Evolutionary conservation across 208 protist species (phyloP).

Genomic region (Trypanosoma melophagium): DNA sequence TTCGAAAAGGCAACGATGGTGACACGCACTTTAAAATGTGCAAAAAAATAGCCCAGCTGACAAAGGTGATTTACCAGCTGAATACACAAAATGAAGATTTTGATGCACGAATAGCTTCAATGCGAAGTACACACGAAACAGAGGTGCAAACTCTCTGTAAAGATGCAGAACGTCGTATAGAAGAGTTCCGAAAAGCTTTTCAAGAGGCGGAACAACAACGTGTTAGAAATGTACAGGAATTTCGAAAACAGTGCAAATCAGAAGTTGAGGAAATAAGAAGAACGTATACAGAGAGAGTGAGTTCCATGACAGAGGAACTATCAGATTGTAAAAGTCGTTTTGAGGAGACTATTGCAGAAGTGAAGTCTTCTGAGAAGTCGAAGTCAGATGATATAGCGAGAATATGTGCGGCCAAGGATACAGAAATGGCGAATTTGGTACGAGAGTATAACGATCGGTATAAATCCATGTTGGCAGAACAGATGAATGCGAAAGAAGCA

Average conservation of each 20-base stretch:
- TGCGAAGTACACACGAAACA: slow-evolving; percentile 66
- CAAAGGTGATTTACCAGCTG: slow-evolving; percentile 96
- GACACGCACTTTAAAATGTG: slow-evolving; percentile 94
- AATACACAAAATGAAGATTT: slow-evolving; percentile 95
- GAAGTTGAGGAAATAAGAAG: slow-evolving; percentile 45
- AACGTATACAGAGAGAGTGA: slow-evolving; percentile 39
- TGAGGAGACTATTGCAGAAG: slow-evolving; percentile 37
- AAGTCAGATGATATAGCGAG: slow-evolving; percentile 40
- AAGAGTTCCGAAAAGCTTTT: slow-evolving; percentile 33
- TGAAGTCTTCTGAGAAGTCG: slow-evolving; percentile 14
- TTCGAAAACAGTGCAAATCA: slow-evolving; percentile 31
- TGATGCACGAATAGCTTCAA: slow-evolving; percentile 72
- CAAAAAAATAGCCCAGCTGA: slow-evolving; percentile 98
- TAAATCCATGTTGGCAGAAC: slow-evolving; percentile 90
- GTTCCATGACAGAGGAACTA: slow-evolving; percentile 39
- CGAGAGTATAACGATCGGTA: slow-evolving; percentile 92
- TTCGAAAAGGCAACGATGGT: slow-evolving; percentile 30
- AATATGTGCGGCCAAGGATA: slow-evolving; percentile 51
- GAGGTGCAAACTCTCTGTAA: slow-evolving; percentile 83
- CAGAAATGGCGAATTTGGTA: slow-evolving; percentile 72
- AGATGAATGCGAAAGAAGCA: slow-evolving; percentile 80
- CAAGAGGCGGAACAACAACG: slow-evolving; percentile 27
- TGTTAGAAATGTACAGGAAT: slow-evolving; percentile 20
- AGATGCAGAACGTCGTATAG: slow-evolving; percentile 66
- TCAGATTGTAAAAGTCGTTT: slow-evolving; percentile 46